phyloP scores from a whole-genome alignment of 2,329 filamentous ascomycete species.

The Stachybotrys elegans region DNA sequence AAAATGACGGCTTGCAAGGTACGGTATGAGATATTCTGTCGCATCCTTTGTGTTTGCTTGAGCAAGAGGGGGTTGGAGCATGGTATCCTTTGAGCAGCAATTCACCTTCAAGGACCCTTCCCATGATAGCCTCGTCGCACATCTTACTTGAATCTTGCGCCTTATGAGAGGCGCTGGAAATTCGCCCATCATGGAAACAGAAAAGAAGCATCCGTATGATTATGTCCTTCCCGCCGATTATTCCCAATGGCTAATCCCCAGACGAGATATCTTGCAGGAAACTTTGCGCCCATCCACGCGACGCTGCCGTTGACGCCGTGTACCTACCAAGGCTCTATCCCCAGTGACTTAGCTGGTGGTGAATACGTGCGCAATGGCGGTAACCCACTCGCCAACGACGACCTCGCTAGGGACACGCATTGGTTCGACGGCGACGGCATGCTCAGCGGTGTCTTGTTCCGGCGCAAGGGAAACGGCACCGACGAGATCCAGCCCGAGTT shows the following conservation, averaged over 20 bases:
- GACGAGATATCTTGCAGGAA: constrained; percentile 56
- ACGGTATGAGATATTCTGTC: no score
- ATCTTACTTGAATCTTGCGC: no score
- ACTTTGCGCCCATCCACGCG: constrained; percentile 62
- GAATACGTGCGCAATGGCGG: constrained; percentile 70
- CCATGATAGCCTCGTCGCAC: no score
- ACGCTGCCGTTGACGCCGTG: constrained; percentile 53
- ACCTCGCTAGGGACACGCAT: constrained; percentile 58
- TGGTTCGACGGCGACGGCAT: constrained; percentile 76
- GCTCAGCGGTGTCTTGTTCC: constrained; percentile 63
- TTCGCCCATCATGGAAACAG: no score
- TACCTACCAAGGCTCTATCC: constrained; percentile 51
- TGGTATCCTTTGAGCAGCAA: no score
- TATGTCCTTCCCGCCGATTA: background rate
- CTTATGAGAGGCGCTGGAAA: no score
- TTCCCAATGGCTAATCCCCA: background rate
- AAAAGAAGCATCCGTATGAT: background rate
- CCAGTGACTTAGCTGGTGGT: constrained; percentile 60
- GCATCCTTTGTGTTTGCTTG: no score
- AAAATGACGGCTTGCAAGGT: no score
- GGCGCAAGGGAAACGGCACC: constrained; percentile 27
- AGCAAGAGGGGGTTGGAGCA: no score
- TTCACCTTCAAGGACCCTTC: no score
- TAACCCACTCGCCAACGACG: constrained; percentile 59
- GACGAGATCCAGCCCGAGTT: constrained; percentile 52